A percentile compares a stretch with the other conserved stretches of the same genome.
Conservation (phyloP, 768 basidiomycete genomes). For the Phanerodontia chrysosporium region DNA sequence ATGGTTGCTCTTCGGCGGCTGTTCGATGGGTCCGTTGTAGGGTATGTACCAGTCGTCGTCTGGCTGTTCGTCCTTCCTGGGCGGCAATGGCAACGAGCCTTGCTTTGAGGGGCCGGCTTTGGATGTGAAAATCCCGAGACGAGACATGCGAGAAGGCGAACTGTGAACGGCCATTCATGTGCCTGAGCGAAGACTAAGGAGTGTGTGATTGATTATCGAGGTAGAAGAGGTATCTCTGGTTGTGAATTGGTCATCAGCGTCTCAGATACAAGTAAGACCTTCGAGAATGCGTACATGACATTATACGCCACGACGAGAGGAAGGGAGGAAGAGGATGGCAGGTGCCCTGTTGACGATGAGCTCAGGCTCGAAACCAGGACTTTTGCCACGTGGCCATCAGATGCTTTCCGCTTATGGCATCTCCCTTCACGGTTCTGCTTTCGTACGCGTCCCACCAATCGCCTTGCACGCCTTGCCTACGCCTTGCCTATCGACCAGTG, state of each 20-base stretch:
- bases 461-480: no score
- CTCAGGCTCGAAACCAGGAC: neutral
- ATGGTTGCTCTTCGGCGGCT: slow-evolving; percentile 20
- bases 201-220: slow-evolving; percentile 17
- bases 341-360: neutral
- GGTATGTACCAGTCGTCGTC: slow-evolving; percentile 61
- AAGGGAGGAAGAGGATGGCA: neutral
- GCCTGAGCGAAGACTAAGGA: slow-evolving; percentile 8
- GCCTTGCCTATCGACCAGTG: no score
- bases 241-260: neutral
- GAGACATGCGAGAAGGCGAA: slow-evolving; percentile 32
- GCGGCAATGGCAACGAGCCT: slow-evolving; percentile 19
- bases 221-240: neutral
- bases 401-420: neutral
- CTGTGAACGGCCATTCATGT: slow-evolving; percentile 32
- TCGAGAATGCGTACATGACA: neutral
- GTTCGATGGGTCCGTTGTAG: slow-evolving; percentile 60
- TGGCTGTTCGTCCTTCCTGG: slow-evolving; percentile 6
- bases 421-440: neutral
- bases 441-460: neutral
- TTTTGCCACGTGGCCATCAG: neutral
- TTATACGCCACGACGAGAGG: slow-evolving; percentile 1
- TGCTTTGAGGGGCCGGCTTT: slow-evolving; percentile 15
- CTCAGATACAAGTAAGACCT: neutral
- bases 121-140: slow-evolving; percentile 26